Conservation (phyloP, 2,329 filamentous ascomycete species). For the Dactylonectria estremocensis region DNA sequence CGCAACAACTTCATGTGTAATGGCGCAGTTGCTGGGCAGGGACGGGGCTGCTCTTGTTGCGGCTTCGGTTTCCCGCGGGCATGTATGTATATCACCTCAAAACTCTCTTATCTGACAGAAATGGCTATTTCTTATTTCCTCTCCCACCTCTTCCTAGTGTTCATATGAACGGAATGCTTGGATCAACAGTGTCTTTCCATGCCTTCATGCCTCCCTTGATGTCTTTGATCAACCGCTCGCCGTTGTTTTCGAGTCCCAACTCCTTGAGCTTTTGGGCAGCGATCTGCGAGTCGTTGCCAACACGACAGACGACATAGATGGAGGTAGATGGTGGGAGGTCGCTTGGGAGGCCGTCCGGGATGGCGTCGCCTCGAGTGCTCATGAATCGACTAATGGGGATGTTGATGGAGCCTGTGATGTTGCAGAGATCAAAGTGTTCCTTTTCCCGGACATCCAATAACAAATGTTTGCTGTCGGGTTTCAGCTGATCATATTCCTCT, state of each 20-base stretch:
- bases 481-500: constrained; percentile 66
- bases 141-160: constrained; percentile 14
- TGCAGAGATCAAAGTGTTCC: constrained; percentile 87
- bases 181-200: constrained; percentile 80
- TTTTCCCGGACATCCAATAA: constrained; percentile 88
- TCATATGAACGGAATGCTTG: constrained; percentile 67
- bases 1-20: constrained; percentile 36
- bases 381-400: constrained; percentile 73
- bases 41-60: constrained; percentile 33
- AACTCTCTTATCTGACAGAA: constrained; percentile 45
- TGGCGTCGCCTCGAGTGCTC: constrained; percentile 56
- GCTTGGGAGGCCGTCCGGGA: constrained; percentile 57
- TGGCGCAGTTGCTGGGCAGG: constrained; percentile 42
- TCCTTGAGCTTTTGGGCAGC: constrained; percentile 77
- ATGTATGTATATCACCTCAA: constrained; percentile 48
- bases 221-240: constrained; percentile 76
- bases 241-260: constrained; percentile 66
- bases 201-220: constrained; percentile 80
- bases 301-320: constrained; percentile 80
- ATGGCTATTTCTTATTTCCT: constrained; percentile 27
- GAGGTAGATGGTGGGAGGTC: constrained; percentile 61
- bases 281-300: constrained; percentile 85
- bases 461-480: constrained; percentile 59
- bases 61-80: constrained; percentile 39
- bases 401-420: constrained; percentile 82